Evolutionary conservation across 1,284 basidiomycete genomes (phyloP), one percentile per base, ranked within the genome.

Genomic region (Rhodotorula mucilaginosa): DNA sequence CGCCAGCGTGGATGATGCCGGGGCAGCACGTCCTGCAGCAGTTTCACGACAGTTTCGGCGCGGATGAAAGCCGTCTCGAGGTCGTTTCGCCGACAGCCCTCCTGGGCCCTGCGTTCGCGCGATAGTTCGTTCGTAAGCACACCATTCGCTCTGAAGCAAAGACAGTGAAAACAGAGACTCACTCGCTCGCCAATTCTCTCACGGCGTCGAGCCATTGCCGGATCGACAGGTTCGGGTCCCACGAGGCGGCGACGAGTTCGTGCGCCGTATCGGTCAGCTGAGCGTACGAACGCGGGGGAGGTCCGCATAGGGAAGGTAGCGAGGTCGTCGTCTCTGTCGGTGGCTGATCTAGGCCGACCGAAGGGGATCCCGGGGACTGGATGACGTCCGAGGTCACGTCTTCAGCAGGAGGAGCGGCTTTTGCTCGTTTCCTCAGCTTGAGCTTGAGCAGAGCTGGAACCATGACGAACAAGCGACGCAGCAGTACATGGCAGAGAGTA

Each of bases 21-120:
- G 3, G 73, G 73, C 31, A 74, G 56, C 12, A 70, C 54, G 13
- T 74, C 65, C 3, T 34, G 61, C 6, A 58, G 59, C 5, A 74
- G 64, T 49, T 66, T 64, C 48, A 68, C 26, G 5, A 68, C 66
- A 1, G 68, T 72, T 6, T 61, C 64, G 1, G 58, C 29, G 6
- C 70, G 63, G 21, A 74, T 59, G 47, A 72, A 74, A 5, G 73
- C 70, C 29, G 65, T 61, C 70, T 74, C 57, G 2, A 15, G n/a
- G 18, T 74, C 68, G 1, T 21, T 23, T 2, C 51, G 51, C 54
- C 66, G 68, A 1, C 66, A 68, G 16, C 68, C 54, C 54, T 56
- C 26, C 13, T 31, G n/a, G 6, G 54, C 52, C 57, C 65, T 61
- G 56, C 70, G 61, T 31, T 19, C 10, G 3, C 31, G 21, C 0